Percentiles rank a stretch among this genome's conserved stretches.
Evolutionary conservation across 306 rosid genomes (phyloP).

Genomic region (Quercus bicolor): DNA sequence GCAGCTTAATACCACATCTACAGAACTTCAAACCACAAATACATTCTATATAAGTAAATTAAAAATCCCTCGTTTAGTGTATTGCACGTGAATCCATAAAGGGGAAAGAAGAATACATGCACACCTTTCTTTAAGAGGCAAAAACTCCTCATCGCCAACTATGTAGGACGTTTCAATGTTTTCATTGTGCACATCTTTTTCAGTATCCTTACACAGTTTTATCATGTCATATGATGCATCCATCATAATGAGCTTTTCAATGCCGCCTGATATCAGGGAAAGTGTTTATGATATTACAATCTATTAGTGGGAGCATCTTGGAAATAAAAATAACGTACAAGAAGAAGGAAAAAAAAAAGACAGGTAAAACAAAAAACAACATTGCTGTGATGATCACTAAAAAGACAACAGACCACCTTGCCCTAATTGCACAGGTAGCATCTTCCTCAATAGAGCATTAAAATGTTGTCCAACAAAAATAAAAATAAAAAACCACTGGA

Average conservation of each 20-base stretch:
- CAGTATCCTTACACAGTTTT: slow-evolving; percentile 53
- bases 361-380: not conserved
- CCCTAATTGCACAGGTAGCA: not conserved
- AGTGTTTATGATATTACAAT: not conserved
- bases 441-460: not conserved
- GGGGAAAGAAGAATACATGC: not conserved
- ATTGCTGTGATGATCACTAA: not conserved
- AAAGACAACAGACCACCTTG: not conserved
- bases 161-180: slow-evolving; percentile 53
- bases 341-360: slow-evolving; percentile 5
- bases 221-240: slow-evolving; percentile 84
- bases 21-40: slow-evolving; percentile 53
- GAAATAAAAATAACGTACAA: not conserved
- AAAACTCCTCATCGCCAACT: slow-evolving; percentile 87
- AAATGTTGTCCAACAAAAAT: not conserved
- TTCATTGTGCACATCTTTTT: slow-evolving; percentile 21
- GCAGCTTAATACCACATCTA: slow-evolving; percentile 88
- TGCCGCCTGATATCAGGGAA: slow-evolving; percentile 46
- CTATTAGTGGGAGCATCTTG: not conserved
- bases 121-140: slow-evolving; percentile 82
- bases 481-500: not conserved
- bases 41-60: slow-evolving; percentile 4
- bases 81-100: slow-evolving; percentile 8
- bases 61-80: not conserved
- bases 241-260: slow-evolving; percentile 77